Base-by-base conservation (phyloP, 2,329 filamentous ascomycete species). In the Pseudocercospora vitis region DNA sequence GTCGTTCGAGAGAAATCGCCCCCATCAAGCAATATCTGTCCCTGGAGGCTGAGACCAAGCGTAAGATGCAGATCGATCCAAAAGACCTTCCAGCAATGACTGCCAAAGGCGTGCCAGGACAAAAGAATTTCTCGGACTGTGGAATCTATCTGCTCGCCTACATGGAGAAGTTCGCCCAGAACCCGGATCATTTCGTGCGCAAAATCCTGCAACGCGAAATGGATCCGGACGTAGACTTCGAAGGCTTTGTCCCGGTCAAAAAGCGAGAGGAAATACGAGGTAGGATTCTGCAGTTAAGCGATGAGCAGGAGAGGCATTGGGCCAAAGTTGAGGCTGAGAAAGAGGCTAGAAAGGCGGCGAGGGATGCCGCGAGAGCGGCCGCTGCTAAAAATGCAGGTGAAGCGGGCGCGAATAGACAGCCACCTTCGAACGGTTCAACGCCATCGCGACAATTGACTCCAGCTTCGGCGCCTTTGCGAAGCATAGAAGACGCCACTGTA, bases 61-160 rank as follows among this genome's bases (percentile, higher is more conserved):
- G 75, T n/a, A 69, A 71, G 11, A 71, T 80, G 57, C 68, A 74
- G 4, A 73, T 81, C 11, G 68, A 76, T 8, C 67, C 70, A n/a
- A 70, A 68, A 4, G 63, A 72, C 8, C 71, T 83, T 50, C 75
- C 76, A 57, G 83, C 81, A 3, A 84, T 88, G 76, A 90, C 84
- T 32, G 89, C 88, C 3, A 87, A 82, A 55, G 78, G 80, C 6
- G 86, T 96, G 11, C 92, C 94, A 0, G 74, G 81, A 56, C 94
- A 99, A 70, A 74, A 82, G 45, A 97, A 99, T 66, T 88, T 81
- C 62, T 91, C 83, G 57, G 94, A 99, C 68, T 99, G 94, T 65
- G 94, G 94, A 7, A 75, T 96, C 0, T 99, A 88, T 63, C 75
- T 97, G 2, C 75, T 96, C 3, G 87, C 86, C 2, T 99, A 97